Evolutionary conservation across 345 rosid genomes (phyloP), one percentile per base, ranked within the genome.

Genomic region (Populus euphratica): DNA sequence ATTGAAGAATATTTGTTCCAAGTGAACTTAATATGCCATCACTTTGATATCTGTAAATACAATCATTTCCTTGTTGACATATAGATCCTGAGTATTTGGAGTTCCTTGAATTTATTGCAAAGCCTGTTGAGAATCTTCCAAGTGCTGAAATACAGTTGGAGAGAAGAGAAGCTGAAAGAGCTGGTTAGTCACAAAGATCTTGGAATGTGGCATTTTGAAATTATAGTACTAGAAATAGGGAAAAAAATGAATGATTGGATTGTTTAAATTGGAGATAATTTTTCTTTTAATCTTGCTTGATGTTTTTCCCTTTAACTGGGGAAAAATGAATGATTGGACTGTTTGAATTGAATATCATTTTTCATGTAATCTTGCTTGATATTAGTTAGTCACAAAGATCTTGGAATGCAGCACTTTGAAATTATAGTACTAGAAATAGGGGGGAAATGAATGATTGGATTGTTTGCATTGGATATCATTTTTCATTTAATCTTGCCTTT

Each of bases 21-120:
- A 76, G 78, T 69, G 62, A 44, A 65, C 38, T 59, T 76, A 33
- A 35, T 44, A 7, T 73, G 69, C 36, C 64, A 68, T 66, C 72
- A 16, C 47, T 44, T 69, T 81, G 71, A 27, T 76, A 71, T 77
- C 56, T 31, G 47, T 79, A 70, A 78, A 74, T 77, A 23, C 44
- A 59, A 80, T 35, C 63, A 50, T 79, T 80, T 86, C 38, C 69
- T 76, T 72, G 43, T 85, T 81, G 81, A 77, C 38, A 20, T 81
- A 76, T 85, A 92, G 97, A 92, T 86, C 90, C 91, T 23, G 91
- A 87, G 80, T 92, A 92, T 84, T 54, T 90, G 89, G 94, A 92
- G 87, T 92, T 92, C 85, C 90, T 90, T 77, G 88, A 92, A 82
- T 71, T 74, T 81, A 87, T 92, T 80, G 82, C 90, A 9, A 90